Evolutionary conservation across 192 early-diverging fungal species (phyloP).

Genomic region (Coemansia guatemalensis): DNA sequence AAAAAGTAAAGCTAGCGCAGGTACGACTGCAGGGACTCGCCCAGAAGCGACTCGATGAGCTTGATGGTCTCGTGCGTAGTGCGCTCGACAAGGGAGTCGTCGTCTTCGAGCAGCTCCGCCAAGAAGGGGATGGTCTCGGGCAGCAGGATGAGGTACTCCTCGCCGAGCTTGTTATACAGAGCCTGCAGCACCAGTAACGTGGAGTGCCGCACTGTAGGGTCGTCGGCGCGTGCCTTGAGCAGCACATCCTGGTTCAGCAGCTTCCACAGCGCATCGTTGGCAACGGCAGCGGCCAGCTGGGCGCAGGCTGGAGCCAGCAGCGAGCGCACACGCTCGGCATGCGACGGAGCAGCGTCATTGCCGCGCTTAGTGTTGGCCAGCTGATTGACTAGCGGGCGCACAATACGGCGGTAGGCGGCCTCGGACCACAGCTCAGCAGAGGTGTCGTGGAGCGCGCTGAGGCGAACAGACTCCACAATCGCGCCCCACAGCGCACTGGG

Average conservation of each 20-base stretch:
- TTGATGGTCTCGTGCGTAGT: conserved; percentile 77
- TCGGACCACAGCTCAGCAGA: conserved; percentile 66
- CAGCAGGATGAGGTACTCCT: conserved; percentile 88
- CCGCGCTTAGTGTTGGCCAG: conserved; percentile 57
- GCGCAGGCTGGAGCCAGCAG: conserved; percentile 76
- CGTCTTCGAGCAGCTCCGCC: conserved; percentile 95
- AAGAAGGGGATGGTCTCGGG: conserved; percentile 94
- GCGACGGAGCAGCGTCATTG: conserved; percentile 9
- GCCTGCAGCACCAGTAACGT: conserved; percentile 72
- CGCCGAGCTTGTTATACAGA: conserved; percentile 85
- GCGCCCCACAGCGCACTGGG: conserved; percentile 71
- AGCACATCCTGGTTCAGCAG: conserved; percentile 79
- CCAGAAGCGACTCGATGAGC: conserved; percentile 86
- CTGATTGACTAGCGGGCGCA: conserved; percentile 73
- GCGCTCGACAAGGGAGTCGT: conserved; percentile 79
- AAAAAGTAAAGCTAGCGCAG: conserved; percentile 57
- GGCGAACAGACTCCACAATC: conserved; percentile 66
- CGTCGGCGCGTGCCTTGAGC: conserved; percentile 73
- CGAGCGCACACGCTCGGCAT: conserved; percentile 52
- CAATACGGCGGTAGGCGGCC: conserved; percentile 74
- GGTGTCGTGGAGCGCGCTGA: conserved; percentile 66
- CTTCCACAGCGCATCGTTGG: conserved; percentile 86
- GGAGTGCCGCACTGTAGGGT: conserved; percentile 67
- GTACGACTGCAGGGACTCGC: conserved; percentile 87
- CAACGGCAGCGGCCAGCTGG: conserved; percentile 75